Conservation (phyloP, 345 rosid genomes). For the Aquilaria malaccensis region DNA sequence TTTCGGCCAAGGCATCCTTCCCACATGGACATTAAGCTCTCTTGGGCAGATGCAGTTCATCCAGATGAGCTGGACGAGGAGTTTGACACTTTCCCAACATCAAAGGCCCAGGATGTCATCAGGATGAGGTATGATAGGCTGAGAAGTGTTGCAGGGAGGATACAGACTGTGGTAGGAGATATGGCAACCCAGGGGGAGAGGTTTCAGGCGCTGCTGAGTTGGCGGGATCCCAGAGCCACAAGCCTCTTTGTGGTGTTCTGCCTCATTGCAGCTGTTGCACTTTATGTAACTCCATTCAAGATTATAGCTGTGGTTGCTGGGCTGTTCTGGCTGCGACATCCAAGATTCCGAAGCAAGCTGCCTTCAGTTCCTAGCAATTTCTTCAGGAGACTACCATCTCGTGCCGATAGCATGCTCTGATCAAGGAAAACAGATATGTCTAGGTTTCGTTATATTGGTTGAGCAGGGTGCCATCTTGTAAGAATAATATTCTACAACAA, state of each 20-base stretch:
- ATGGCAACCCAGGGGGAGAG: conserved; percentile 87
- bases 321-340: conserved; percentile 66
- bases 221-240: conserved; percentile 86
- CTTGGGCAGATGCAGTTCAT: conserved; percentile 80
- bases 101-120: conserved; percentile 54
- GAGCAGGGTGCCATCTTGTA: neutral
- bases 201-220: conserved; percentile 57
- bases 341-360: conserved; percentile 78
- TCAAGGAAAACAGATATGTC: neutral
- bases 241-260: conserved; percentile 65
- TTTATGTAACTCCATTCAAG: conserved; percentile 67
- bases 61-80: conserved; percentile 82
- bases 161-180: conserved; percentile 77
- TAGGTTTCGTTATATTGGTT: neutral
- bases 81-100: conserved; percentile 73
- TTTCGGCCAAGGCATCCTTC: conserved; percentile 63
- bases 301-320: conserved; percentile 54
- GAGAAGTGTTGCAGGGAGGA: conserved; percentile 78
- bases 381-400: conserved; percentile 75
- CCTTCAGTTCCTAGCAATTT: conserved; percentile 82
- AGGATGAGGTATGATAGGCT: conserved; percentile 82
- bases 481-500: too few species aligned
- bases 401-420: conserved; percentile 77
- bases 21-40: conserved; percentile 78
- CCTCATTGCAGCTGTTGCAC: conserved; percentile 54